These are phyloP conservation scores for Debaryomyces udenii DNA, from an alignment of 1,139 yeast genomes.

Conservation along the genomic window DNA sequence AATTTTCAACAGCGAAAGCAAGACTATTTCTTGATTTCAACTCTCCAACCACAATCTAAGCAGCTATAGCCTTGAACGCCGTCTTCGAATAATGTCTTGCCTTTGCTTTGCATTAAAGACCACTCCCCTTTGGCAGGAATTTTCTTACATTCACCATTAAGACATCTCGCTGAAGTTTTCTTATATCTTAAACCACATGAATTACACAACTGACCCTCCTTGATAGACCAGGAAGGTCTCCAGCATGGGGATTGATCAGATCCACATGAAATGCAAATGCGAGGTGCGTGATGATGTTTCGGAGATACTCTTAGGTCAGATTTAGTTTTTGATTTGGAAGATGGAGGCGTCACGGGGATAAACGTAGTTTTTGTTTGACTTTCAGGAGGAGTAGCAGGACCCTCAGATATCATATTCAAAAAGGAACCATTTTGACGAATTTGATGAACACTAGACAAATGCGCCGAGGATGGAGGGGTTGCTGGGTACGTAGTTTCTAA, in stretches of 20 bases:
- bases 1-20: neutral
- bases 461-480: slow-evolving; percentile 17
- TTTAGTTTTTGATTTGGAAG: slow-evolving; percentile 35
- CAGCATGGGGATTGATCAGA: slow-evolving; percentile 95
- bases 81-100: slow-evolving; percentile 48
- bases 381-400: slow-evolving; percentile 17
- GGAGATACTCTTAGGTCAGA: slow-evolving; percentile 44
- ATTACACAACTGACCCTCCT: slow-evolving; percentile 92
- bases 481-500: slow-evolving; percentile 5
- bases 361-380: slow-evolving; percentile 31
- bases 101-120: slow-evolving; percentile 80
- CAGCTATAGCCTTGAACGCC: slow-evolving; percentile 57
- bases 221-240: slow-evolving; percentile 94
- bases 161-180: slow-evolving; percentile 90
- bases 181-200: slow-evolving; percentile 95
- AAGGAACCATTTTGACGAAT: slow-evolving; percentile 14
- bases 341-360: slow-evolving; percentile 50
- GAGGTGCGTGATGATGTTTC: slow-evolving; percentile 33
- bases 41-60: slow-evolving; percentile 64
- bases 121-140: slow-evolving; percentile 97
- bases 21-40: slow-evolving; percentile 38
- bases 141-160: slow-evolving; percentile 71
- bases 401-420: slow-evolving; percentile 13
- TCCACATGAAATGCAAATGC: slow-evolving; percentile 88
- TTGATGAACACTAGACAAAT: slow-evolving; percentile 15